phyloP scores from a whole-genome alignment of 441 rosid species.

The Theobroma grandiflorum region DNA sequence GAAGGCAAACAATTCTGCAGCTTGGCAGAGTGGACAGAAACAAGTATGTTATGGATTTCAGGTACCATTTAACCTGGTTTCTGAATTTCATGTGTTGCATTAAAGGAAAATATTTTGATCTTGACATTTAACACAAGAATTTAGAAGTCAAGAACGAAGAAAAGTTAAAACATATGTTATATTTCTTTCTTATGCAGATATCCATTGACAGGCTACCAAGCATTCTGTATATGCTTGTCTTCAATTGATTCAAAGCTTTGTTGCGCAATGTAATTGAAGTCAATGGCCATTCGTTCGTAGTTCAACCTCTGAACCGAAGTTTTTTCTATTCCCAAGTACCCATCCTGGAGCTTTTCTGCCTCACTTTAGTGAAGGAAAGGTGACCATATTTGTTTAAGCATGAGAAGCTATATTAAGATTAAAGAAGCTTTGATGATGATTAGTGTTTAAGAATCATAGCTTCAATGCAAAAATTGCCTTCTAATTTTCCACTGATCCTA shows the following conservation, averaged over 20 bases:
- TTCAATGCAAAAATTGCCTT: neutral
- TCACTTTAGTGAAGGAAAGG: neutral
- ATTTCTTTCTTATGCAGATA: slow-evolving; percentile 54
- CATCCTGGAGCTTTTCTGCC: neutral
- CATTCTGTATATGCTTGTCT: slow-evolving; percentile 90
- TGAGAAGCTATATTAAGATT: neutral
- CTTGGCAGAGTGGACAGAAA: slow-evolving; percentile 80
- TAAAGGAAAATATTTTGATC: neutral
- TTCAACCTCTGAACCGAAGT: slow-evolving; percentile 61
- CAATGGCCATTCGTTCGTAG: slow-evolving; percentile 23
- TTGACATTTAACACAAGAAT: neutral
- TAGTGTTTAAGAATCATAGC: neutral
- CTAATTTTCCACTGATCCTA: neutral
- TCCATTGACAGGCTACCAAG: slow-evolving; percentile 88
- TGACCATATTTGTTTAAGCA: neutral
- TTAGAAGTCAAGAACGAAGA: neutral
- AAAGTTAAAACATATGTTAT: neutral
- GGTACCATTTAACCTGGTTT: slow-evolving; percentile 36
- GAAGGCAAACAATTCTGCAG: slow-evolving; percentile 83
- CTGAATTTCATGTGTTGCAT: neutral
- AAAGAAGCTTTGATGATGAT: neutral
- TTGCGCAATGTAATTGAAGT: slow-evolving; percentile 59
- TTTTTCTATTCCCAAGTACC: neutral
- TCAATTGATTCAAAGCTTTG: slow-evolving; percentile 93
- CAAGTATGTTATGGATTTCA: slow-evolving; percentile 85